Base-by-base conservation (phyloP, 352 stramenopile species). In the Globisporangium cederbergense region DNA sequence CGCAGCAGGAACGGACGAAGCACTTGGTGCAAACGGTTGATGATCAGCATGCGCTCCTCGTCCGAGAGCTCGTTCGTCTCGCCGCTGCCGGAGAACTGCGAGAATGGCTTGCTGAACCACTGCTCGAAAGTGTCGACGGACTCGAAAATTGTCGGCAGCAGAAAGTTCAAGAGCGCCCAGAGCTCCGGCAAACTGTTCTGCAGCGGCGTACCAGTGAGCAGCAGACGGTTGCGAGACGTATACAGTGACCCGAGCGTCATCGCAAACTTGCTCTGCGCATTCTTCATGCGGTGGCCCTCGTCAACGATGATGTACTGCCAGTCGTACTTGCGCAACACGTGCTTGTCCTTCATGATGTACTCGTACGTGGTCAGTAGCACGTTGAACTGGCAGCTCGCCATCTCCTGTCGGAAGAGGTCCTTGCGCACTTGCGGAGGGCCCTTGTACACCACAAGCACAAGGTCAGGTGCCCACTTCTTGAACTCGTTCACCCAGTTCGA, bases 141-240 rank as follows among this genome's bases (percentile, higher is more conserved):
- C 67, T 94, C 82, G 62, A 98, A 97, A 62, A 97, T 96, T 28
- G 92, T 96, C 20, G 90, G 90, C 32, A 97, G 64, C 32, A 98
- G 69, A 52, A 98, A 98, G 70, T 97, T 97, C 13, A 98, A 70
- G 22, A 98, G 71, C 11, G 92, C 86, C 90, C 90, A 98, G 1
- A 98, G 75, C 74, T 98, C 92, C 13, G 97, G 93, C 5, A 99
- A 70, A 67, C 96, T 98, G 76, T 99, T 98, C 70, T 99, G 97
- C 13, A 99, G 82, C 11, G 97, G 97, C 1, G 97, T 99, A 53
- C 97, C 98, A 13, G 98, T 99, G 74, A 99, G 93, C 14, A 99
- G 70, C 8, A 99, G 77, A 43, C 96, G 88, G 43, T 93, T 93
- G 34, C 86, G 80, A 8, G 82, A 93, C 16, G 81, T 91, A 74